phyloP scores from a whole-genome alignment of 805 yeast genomes.

The Kluyveromyces starmeri region DNA sequence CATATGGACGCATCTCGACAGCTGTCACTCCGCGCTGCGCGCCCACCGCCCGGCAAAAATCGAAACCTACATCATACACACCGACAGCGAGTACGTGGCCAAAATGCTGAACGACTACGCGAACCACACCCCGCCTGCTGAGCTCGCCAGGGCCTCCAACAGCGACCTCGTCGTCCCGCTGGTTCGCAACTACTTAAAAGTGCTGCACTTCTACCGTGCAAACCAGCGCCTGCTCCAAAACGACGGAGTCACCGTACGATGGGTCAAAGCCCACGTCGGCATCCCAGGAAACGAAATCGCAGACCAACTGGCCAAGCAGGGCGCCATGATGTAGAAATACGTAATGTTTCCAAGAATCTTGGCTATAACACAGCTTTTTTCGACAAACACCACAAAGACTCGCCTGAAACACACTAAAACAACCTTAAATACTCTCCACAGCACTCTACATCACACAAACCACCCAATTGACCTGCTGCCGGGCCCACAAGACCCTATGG shows the following conservation, averaged over 20 bases:
- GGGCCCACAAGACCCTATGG: too few relatives aligned
- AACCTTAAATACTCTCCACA: too few relatives aligned
- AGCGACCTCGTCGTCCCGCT: conserved; percentile 24
- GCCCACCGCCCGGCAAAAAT: not conserved
- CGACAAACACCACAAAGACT: too few relatives aligned
- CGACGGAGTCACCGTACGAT: conserved; percentile 38
- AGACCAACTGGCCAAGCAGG: conserved; percentile 63
- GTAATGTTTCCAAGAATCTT: too few relatives aligned
- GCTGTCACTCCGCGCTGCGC: not conserved
- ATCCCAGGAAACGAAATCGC: conserved; percentile 67
- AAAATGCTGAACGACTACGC: conserved; percentile 49
- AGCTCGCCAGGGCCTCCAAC: conserved; percentile 19
- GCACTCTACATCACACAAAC: too few relatives aligned
- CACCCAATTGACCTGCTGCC: too few relatives aligned
- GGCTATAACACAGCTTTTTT: too few relatives aligned
- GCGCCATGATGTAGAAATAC: too few relatives aligned
- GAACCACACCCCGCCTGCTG: conserved; percentile 22
- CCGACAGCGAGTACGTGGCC: conserved; percentile 67
- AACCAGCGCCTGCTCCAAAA: conserved; percentile 20
- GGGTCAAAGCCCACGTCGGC: conserved; percentile 72
- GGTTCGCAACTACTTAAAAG: conserved; percentile 35
- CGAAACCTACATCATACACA: conserved; percentile 30
- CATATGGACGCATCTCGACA: conserved; percentile 27
- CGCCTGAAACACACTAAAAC: too few relatives aligned
- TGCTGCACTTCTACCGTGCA: conserved; percentile 32